Conservation (phyloP, 139 green algal species). For the Coccomyxa sp. region DNA sequence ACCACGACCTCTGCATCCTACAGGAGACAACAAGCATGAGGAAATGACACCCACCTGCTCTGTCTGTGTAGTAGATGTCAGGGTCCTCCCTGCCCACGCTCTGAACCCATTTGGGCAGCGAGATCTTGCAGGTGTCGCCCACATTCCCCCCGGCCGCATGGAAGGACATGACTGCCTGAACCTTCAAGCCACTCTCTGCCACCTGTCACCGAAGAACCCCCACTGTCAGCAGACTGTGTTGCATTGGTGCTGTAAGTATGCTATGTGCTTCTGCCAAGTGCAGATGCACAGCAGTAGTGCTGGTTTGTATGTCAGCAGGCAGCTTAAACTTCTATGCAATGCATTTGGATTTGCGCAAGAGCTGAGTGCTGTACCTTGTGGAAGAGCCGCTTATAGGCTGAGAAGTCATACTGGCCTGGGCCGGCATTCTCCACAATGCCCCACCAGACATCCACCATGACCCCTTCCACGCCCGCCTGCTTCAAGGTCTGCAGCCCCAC, state of each 20-base stretch:
- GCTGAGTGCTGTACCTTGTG: no score
- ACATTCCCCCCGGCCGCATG: constrained; percentile 90
- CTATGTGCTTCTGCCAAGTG: no score
- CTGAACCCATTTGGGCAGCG: constrained; percentile 91
- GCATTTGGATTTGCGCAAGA: no score
- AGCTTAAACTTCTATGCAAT: no score
- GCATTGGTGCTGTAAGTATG: neutral
- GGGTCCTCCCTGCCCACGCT: constrained; percentile 81
- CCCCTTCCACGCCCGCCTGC: constrained; percentile 76
- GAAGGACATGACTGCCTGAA: constrained; percentile 91
- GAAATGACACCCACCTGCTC: no score
- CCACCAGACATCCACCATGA: constrained; percentile 96
- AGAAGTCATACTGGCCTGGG: constrained; percentile 80
- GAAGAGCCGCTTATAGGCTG: constrained; percentile 70
- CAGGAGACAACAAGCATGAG: no score
- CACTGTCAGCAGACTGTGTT: no score
- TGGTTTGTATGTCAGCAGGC: no score
- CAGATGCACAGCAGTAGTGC: no score
- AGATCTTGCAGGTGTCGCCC: constrained; percentile 89
- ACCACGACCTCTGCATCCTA: no score
- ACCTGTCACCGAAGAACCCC: constrained; percentile 18
- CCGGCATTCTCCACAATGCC: constrained; percentile 75
- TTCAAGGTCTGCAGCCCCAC: constrained; percentile 79
- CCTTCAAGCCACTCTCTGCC: constrained; percentile 46
- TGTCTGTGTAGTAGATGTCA: constrained; percentile 97